These are phyloP conservation scores for Eimeria tenella DNA, from an alignment of 169 alveolate genomes.

Conservation along the genomic window DNA sequence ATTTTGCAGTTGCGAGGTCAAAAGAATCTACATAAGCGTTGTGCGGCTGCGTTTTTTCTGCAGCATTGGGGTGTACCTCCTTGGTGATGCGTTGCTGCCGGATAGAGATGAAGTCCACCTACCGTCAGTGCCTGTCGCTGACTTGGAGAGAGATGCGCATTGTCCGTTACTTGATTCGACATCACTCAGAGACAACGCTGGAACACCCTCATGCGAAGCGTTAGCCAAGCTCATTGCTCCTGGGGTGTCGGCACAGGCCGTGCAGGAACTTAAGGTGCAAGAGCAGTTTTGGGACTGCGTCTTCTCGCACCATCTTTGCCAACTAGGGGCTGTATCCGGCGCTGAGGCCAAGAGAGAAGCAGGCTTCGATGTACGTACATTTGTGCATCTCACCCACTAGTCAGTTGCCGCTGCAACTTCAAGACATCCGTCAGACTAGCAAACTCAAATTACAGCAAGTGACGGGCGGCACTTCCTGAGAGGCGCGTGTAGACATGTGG, in stretches of 20 bases:
- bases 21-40: not conserved
- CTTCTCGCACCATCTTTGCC: not conserved
- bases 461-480: too few species aligned
- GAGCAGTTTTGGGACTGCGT: not conserved
- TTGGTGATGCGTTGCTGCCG: slow-evolving; percentile 31
- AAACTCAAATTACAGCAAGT: too few species aligned
- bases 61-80: slow-evolving; percentile 47
- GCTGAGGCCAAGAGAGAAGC: not conserved
- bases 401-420: too few species aligned
- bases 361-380: not conserved
- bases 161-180: not conserved
- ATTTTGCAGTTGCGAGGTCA: too few species aligned
- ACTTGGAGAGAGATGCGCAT: not conserved
- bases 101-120: not conserved
- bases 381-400: too few species aligned
- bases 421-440: too few species aligned
- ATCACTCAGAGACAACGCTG: not conserved
- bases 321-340: not conserved
- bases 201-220: not conserved
- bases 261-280: slow-evolving; percentile 11
- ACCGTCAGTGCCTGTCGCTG: not conserved
- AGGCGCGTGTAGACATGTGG: too few species aligned
- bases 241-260: not conserved
- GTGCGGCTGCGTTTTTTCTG: not conserved
- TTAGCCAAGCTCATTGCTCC: not conserved